A percentile compares a stretch with the other conserved stretches of the same genome.
Conservation (phyloP, 805 yeast genomes). For the Ogataea chonburiensis region DNA sequence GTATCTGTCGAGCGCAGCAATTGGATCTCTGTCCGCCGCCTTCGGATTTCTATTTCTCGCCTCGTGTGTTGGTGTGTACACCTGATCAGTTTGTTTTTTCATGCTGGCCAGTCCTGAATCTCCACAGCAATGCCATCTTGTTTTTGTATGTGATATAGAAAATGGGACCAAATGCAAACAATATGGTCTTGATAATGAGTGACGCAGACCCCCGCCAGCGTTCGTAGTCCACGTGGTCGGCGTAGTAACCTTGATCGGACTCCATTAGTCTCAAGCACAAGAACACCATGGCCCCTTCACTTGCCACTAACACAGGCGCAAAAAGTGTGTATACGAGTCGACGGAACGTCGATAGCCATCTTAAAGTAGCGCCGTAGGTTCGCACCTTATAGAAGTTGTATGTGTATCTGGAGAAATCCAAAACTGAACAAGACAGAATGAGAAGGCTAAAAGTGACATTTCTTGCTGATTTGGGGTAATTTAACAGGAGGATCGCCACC, state of each 20-base stretch:
- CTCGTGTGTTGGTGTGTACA: conserved; percentile 33
- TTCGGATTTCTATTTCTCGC: conserved; percentile 33
- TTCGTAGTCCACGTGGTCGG: conserved; percentile 19
- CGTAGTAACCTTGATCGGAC: conserved; percentile 19
- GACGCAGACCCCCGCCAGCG: conserved; percentile 12
- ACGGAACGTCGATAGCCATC: conserved; percentile 20
- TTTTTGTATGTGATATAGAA: conserved; percentile 26
- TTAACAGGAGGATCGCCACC: conserved; percentile 20
- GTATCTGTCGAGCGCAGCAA: conserved; percentile 21
- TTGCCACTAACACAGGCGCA: conserved; percentile 22
- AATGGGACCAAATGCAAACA: conserved; percentile 23
- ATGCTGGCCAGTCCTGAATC: background rate
- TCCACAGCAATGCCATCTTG: conserved; percentile 20
- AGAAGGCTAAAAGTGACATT: conserved; percentile 24
- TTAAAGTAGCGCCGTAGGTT: conserved; percentile 22
- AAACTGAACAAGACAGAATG: conserved; percentile 23
- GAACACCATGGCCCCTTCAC: conserved; percentile 26
- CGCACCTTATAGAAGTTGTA: conserved; percentile 31
- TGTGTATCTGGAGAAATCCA: conserved; percentile 26
- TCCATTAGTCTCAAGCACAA: conserved; percentile 23
- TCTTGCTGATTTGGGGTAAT: conserved; percentile 30
- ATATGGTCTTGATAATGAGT: conserved; percentile 11
- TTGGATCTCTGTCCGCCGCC: conserved; percentile 25
- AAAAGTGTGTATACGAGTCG: conserved; percentile 16
- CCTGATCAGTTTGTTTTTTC: conserved; percentile 18